Conservation (phyloP, 768 basidiomycete species). For the Mycena galericulata region DNA sequence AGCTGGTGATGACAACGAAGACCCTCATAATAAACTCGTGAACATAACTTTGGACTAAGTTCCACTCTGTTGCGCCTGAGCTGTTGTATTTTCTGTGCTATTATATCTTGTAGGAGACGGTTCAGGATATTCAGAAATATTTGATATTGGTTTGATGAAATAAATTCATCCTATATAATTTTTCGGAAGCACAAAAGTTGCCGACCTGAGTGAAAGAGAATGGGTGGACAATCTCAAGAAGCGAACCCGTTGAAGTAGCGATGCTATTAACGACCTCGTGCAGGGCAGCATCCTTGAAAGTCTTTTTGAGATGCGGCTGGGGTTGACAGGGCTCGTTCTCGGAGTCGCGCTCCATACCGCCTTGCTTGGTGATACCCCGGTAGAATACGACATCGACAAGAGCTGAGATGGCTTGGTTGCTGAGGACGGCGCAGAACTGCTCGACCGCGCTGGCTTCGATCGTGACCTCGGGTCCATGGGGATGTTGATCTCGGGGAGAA, state of each 20-base stretch:
- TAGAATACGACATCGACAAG: constrained; percentile 99
- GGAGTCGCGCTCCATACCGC: constrained; percentile 96
- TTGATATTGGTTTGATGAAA: too few relatives aligned
- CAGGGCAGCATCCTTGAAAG: constrained; percentile 95
- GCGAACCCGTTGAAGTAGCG: constrained; percentile 75
- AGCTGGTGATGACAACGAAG: too few relatives aligned
- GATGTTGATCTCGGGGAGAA: constrained; percentile 82
- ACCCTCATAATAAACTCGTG: too few relatives aligned
- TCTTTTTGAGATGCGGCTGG: constrained; percentile 92
- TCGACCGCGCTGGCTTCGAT: constrained; percentile 85
- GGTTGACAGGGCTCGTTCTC: constrained; percentile 97
- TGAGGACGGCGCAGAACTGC: constrained; percentile 91
- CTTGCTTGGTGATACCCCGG: constrained; percentile 99
- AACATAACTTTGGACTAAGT: too few relatives aligned
- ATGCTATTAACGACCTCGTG: constrained; percentile 97
- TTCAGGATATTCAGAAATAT: too few relatives aligned
- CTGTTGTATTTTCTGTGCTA: too few relatives aligned
- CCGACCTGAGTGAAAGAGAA: too few relatives aligned
- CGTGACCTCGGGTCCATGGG: constrained; percentile 85
- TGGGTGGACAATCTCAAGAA: constrained; percentile 99
- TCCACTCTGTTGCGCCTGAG: too few relatives aligned
- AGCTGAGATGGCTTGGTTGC: constrained; percentile 94
- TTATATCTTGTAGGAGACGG: too few relatives aligned
- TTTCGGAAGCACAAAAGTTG: too few relatives aligned
- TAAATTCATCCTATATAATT: too few relatives aligned